These are phyloP conservation scores for Aspergillus floridensis DNA, from an alignment of 2,329 filamentous ascomycete genomes.

Conservation along the genomic window DNA sequence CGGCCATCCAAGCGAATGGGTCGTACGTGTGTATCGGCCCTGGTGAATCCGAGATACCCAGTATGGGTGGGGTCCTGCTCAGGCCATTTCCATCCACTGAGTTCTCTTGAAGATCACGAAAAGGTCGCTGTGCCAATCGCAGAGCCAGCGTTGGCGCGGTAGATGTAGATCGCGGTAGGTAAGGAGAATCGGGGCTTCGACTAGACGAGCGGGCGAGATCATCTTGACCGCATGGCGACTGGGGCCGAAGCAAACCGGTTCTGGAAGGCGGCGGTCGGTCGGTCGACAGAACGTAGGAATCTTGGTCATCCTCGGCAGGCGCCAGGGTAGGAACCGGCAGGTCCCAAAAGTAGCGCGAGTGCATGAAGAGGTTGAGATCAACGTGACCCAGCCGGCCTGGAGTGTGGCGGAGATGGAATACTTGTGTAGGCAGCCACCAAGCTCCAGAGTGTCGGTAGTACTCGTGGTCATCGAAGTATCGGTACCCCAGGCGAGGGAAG, in stretches of 20 bases:
- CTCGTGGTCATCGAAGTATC: background rate
- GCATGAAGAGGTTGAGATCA: background rate
- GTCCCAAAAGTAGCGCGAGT: background rate
- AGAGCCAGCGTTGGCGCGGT: too few species aligned
- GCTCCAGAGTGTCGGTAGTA: background rate
- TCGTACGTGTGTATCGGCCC: too few species aligned
- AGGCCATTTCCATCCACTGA: background rate
- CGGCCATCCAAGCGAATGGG: too few species aligned
- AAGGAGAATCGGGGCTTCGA: background rate
- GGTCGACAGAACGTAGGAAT: background rate
- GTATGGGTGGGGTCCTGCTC: too few species aligned
- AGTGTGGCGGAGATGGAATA: background rate
- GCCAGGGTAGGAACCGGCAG: background rate
- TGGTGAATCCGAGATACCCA: too few species aligned
- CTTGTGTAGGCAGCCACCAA: background rate
- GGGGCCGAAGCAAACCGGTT: background rate
- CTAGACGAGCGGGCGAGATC: background rate
- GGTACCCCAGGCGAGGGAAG: background rate
- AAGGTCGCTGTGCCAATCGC: background rate
- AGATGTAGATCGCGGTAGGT: background rate
- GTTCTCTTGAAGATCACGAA: background rate
- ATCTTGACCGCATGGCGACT: background rate
- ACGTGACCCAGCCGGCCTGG: background rate
- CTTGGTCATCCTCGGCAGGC: background rate
- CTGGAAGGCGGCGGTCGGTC: background rate